Percentiles rank a stretch among this genome's conserved stretches.
phyloP scores from a whole-genome alignment of 2,329 filamentous ascomycete species.

The Colletotrichum sojae region DNA sequence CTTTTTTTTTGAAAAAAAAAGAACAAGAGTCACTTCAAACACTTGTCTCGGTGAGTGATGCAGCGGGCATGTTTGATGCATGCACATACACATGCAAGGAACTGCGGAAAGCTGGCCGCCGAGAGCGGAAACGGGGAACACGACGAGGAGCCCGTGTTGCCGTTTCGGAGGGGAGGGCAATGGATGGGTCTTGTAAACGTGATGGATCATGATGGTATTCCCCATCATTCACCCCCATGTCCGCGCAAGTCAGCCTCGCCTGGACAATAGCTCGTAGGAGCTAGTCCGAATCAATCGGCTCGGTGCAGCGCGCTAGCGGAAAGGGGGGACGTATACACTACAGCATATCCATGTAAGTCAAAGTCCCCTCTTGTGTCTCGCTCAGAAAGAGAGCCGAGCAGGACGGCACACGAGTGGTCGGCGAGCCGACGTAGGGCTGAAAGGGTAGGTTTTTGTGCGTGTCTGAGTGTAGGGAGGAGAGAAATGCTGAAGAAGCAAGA shows the following conservation, averaged over 20 bases:
- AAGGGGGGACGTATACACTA: not conserved
- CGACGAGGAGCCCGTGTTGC: not conserved
- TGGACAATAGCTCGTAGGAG: conserved; percentile 31
- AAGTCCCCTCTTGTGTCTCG: conserved; percentile 3
- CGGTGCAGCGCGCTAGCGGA: conserved; percentile 32
- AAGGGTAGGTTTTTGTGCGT: not conserved
- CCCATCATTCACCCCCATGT: conserved; percentile 10
- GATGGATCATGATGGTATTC: conserved; percentile 1
- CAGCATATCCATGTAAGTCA: no score
- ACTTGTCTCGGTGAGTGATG: conserved; percentile 4
- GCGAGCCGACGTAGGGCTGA: conserved; percentile 33
- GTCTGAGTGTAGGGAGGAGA: not conserved
- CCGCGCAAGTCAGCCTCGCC: conserved; percentile 39
- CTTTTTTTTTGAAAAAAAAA: conserved; percentile 10
- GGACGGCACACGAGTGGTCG: conserved; percentile 10
- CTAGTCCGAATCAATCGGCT: conserved; percentile 32
- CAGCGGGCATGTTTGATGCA: not conserved
- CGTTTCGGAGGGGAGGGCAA: not conserved
- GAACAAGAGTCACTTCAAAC: not conserved
- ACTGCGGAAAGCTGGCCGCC: no score
- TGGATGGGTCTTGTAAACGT: not conserved
- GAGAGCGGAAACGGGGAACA: no score
- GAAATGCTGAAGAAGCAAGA: not conserved
- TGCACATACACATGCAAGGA: not conserved
- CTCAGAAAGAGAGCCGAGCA: not conserved